phyloP scores from a whole-genome alignment of 257 asterid genomes.

The Nicotiana undulata region DNA sequence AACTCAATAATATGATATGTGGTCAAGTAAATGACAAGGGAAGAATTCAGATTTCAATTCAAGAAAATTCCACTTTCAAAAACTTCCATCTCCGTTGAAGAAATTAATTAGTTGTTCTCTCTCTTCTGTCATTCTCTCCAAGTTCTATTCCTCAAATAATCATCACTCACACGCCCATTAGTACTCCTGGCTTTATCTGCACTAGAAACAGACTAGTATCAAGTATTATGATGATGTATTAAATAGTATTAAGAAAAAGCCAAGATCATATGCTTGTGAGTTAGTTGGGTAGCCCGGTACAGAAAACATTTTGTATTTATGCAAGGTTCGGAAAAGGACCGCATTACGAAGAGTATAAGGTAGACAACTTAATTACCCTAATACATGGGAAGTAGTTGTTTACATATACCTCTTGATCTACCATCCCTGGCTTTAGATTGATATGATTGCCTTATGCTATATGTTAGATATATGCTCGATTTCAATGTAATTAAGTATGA shows the following conservation, averaged over 20 bases:
- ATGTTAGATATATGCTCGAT: not conserved
- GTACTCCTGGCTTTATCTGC: not conserved
- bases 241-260: not conserved
- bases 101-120: constrained; percentile 42
- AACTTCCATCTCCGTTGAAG: constrained; percentile 36
- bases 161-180: not conserved
- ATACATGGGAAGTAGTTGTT: no score
- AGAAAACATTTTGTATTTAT: no score
- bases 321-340: no score
- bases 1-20: constrained; percentile 16
- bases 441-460: not conserved
- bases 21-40: constrained; percentile 49
- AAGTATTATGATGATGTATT: not conserved
- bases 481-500: not conserved
- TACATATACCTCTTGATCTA: not conserved
- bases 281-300: no score
- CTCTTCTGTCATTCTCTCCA: constrained; percentile 66
- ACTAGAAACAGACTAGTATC: not conserved
- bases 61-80: constrained; percentile 40
- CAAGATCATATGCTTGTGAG: no score
- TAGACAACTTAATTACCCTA: no score
- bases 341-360: no score
- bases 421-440: not conserved
- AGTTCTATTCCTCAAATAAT: not conserved
- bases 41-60: constrained; percentile 30